Evolutionary conservation across 2,329 filamentous ascomycete species (phyloP), one percentile per base, ranked within the genome.

Genomic region (Trichophyton simii): DNA sequence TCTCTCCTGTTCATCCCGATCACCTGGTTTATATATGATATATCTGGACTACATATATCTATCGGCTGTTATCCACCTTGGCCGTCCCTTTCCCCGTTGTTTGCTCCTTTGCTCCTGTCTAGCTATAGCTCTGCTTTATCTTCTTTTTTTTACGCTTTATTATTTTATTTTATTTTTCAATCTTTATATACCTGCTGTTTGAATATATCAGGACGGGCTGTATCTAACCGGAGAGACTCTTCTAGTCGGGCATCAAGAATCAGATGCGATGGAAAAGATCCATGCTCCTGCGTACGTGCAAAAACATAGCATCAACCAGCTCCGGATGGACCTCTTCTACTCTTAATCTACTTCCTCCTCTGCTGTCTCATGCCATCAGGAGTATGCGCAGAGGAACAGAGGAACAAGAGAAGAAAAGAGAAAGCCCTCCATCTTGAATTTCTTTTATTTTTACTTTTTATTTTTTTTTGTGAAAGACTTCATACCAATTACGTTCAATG

Each of bases 261-360:
- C 60, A 70, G 75, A 61, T 77, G 75, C 67, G 74, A 75, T 65
- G 75, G 75, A n/a, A 72, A 76, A 64, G 72, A 74, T 61, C 72
- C 73, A 52, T 77, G 75, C 63, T 70, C 71, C n/a, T 75, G 73
- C 64, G 75, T 77, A 73, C 62, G 72, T 73, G 13, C 38, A 48
- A 41, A 36, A 36, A 11, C 11, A 36, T 59, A n/a, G 38, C 25
- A 58, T 54, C 57, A 60, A 54, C 52, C 50, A 31, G 34, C 31
- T 41, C 13, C 20, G 31, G 54, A 22, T 38, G 4, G 48, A 9
- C 15, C 41, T 57, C 42, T 34, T 34, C 48, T 6, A 41, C 6
- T 44, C 61, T 44, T 20, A 57, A 41, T 54, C 28, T 28, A 41
- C 50, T 58, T 63, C 66, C 57, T 65, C 64, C 66, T 58, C 65